Percentiles rank a stretch among this genome's conserved stretches.
Evolutionary conservation across 2,329 filamentous ascomycete species (phyloP).

Genomic region (Ophiosphaerella herpotricha): DNA sequence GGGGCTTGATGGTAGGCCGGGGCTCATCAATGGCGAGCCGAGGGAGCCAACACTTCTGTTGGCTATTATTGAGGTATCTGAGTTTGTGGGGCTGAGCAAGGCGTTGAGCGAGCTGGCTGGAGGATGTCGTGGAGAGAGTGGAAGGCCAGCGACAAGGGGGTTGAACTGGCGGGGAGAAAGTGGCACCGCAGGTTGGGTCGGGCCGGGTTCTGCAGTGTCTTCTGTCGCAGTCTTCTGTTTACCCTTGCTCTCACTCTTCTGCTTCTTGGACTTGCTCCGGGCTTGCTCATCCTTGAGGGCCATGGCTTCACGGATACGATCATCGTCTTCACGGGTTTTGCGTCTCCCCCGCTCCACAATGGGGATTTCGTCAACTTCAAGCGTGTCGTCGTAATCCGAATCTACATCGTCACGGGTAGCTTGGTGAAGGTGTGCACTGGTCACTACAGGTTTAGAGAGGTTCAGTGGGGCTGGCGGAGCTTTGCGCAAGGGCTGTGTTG

Average conservation of each 20-base stretch:
- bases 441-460: constrained; percentile 57
- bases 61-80: constrained; percentile 45
- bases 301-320: constrained; percentile 73
- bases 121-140: constrained; percentile 45
- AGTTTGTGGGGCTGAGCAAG: constrained; percentile 56
- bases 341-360: constrained; percentile 70
- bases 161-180: constrained; percentile 40
- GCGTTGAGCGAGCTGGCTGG: constrained; percentile 46
- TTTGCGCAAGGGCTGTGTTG: constrained; percentile 66
- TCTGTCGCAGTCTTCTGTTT: constrained; percentile 39
- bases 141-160: constrained; percentile 37
- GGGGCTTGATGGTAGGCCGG: constrained; percentile 67
- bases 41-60: constrained; percentile 48
- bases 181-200: constrained; percentile 24
- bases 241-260: constrained; percentile 59
- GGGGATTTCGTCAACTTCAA: constrained; percentile 69
- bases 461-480: constrained; percentile 84
- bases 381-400: constrained; percentile 80
- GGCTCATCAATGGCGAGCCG: constrained; percentile 59
- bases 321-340: constrained; percentile 86
- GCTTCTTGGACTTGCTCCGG: constrained; percentile 75
- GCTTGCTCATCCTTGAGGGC: constrained; percentile 69
- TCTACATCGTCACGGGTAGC: constrained; percentile 66
- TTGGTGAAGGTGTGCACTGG: constrained; percentile 52
- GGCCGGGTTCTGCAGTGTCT: constrained; percentile 18